Percentiles rank a stretch among this genome's conserved stretches.
phyloP scores from a whole-genome alignment of 2,329 filamentous ascomycete genomes.

The Ustilaginoidea virens region DNA sequence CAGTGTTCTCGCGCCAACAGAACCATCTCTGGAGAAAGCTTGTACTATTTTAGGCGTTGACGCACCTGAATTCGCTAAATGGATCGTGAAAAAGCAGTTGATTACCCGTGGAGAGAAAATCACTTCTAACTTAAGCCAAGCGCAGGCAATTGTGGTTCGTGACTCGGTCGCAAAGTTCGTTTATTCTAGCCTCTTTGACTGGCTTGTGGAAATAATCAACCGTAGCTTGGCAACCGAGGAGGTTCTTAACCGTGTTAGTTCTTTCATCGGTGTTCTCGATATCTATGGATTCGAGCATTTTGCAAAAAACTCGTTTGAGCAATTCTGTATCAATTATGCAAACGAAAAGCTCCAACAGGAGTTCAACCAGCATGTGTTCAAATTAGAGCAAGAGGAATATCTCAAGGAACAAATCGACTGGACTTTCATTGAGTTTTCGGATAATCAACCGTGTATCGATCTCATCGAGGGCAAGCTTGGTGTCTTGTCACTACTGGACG shows the following conservation, averaged over 20 bases:
- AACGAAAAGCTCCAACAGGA: constrained; percentile 99
- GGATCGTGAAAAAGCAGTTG: constrained; percentile 98
- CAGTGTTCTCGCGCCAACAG: constrained; percentile 63
- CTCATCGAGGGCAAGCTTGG: constrained; percentile 94
- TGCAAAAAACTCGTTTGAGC: constrained; percentile 98
- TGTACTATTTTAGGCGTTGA: constrained; percentile 80
- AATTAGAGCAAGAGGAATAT: constrained; percentile 97
- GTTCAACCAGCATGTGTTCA: constrained; percentile 99
- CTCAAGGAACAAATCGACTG: constrained; percentile 92
- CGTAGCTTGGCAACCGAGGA: constrained; percentile 76
- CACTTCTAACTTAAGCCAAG: constrained; percentile 82
- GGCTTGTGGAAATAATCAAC: constrained; percentile 97
- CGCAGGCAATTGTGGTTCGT: constrained; percentile 84
- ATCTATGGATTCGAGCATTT: constrained; percentile 99
- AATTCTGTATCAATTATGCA: constrained; percentile 99
- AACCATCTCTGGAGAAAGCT: constrained; percentile 70
- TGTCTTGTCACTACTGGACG: constrained; percentile 80
- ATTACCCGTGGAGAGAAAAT: constrained; percentile 96
- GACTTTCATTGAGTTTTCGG: constrained; percentile 98
- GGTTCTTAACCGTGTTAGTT: constrained; percentile 64
- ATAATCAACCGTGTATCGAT: constrained; percentile 98
- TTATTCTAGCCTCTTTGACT: constrained; percentile 96
- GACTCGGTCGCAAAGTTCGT: constrained; percentile 98
- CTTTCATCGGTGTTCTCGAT: constrained; percentile 96
- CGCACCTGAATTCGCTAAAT: constrained; percentile 75